phyloP scores from a whole-genome alignment of 768 basidiomycete species.

The Kwoniella sp. region DNA sequence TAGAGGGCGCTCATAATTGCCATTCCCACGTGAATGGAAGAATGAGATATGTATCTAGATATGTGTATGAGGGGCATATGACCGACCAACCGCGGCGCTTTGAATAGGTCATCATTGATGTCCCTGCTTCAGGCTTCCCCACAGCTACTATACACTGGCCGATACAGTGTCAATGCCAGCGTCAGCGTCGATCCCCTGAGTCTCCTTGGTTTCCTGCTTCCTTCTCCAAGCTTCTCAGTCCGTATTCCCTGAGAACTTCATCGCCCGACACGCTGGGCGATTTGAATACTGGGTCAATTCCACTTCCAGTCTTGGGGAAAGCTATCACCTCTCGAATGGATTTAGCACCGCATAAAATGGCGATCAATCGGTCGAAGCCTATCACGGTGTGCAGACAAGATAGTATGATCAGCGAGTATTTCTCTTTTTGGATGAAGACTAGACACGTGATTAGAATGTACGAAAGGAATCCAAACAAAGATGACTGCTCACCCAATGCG shows the following conservation, averaged over 20 bases:
- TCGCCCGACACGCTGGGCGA: conserved; percentile 66
- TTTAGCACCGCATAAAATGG: conserved; percentile 80
- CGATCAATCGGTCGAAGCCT: conserved; percentile 93
- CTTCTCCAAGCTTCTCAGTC: conserved; percentile 22
- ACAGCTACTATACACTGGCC: neutral
- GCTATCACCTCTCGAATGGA: conserved; percentile 96
- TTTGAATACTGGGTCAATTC: conserved; percentile 83
- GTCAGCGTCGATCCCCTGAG: too few species aligned
- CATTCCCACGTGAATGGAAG: too few species aligned
- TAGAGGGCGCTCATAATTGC: too few species aligned
- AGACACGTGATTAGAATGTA: too few species aligned
- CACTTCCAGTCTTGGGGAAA: conserved; percentile 85
- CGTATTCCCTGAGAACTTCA: conserved; percentile 50
- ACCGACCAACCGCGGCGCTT: too few species aligned
- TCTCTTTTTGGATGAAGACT: neutral
- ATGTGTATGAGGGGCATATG: too few species aligned
- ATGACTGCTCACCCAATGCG: conserved; percentile 69
- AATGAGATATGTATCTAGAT: too few species aligned
- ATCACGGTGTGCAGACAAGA: too few species aligned
- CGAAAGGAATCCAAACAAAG: neutral
- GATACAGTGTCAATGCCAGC: neutral
- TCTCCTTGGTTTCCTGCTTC: conserved; percentile 1
- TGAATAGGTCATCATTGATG: too few species aligned
- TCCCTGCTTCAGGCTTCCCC: too few species aligned
- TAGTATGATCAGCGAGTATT: too few species aligned